These are phyloP conservation scores for Lachancea kluyveri DNA, from an alignment of 805 yeast genomes.

Conservation along the genomic window DNA sequence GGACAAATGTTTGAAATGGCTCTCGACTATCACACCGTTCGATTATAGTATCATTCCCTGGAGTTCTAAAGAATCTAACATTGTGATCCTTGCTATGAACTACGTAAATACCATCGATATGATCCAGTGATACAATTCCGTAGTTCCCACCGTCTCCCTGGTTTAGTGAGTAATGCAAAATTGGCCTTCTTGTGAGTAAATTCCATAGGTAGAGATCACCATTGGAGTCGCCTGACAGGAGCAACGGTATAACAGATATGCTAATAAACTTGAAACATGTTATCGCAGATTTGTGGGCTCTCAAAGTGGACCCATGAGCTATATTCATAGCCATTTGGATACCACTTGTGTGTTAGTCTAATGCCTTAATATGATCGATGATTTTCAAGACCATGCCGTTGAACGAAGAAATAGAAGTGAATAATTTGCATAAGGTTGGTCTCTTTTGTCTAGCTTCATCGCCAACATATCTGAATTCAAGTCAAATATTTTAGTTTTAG, in stretches of 20 bases:
- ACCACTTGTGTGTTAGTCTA: no score
- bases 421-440: no score
- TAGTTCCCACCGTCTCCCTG: no score
- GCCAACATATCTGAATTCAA: no score
- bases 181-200: constrained; percentile 24
- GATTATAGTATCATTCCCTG: constrained; percentile 1
- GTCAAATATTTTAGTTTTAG: no score
- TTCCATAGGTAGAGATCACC: constrained; percentile 27
- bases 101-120: constrained; percentile 10
- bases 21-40: neutral
- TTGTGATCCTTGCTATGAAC: constrained; percentile 23
- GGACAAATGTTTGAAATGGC: constrained; percentile 2
- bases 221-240: constrained; percentile 24
- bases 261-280: constrained; percentile 10
- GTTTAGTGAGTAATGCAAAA: constrained; percentile 6
- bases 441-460: no score
- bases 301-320: constrained; percentile 15
- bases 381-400: no score
- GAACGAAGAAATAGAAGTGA: no score
- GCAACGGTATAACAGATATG: constrained; percentile 8
- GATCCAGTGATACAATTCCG: constrained; percentile 17
- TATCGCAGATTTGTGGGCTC: constrained; percentile 17
- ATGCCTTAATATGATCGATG: no score
- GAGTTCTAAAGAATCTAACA: constrained; percentile 15
- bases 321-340: no score